Evolutionary conservation across 2,329 filamentous ascomycete species (phyloP).

Genomic region (Arthrobotrys megalospora): DNA sequence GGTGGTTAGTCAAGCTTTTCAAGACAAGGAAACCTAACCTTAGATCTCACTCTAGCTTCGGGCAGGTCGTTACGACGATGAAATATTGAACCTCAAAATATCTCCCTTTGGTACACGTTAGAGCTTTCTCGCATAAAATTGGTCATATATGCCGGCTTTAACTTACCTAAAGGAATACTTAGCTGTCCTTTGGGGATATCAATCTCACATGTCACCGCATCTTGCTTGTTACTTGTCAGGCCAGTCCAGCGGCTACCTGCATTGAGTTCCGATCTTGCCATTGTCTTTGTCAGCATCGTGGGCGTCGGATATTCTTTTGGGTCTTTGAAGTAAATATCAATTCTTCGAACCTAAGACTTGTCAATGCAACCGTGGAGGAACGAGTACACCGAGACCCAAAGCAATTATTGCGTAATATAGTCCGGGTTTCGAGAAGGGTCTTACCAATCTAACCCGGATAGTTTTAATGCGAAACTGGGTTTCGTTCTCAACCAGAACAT

Average conservation of each 20-base stretch:
- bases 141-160: conserved; percentile 8
- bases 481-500: conserved; percentile 63
- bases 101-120: conserved; percentile 46
- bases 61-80: conserved; percentile 63
- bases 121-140: conserved; percentile 4
- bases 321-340: conserved; percentile 53
- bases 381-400: conserved; percentile 24
- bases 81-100: conserved; percentile 64
- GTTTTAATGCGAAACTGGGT: conserved; percentile 58
- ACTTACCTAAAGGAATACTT: conserved; percentile 61
- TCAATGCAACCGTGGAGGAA: conserved; percentile 25
- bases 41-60: conserved; percentile 63
- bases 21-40: conserved; percentile 18
- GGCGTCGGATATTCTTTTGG: conserved; percentile 36
- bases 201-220: conserved; percentile 64
- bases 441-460: conserved; percentile 62
- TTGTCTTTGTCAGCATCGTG: conserved; percentile 53
- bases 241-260: conserved; percentile 63
- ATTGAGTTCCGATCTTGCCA: conserved; percentile 63
- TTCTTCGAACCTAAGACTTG: conserved; percentile 37
- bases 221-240: conserved; percentile 62
- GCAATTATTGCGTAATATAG: conserved; percentile 45
- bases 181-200: conserved; percentile 64
- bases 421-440: conserved; percentile 37
- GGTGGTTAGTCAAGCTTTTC: conserved; percentile 37